These are phyloP conservation scores for Amphicarpaea edgeworthii DNA, from an alignment of 306 rosid species.

Conservation along the genomic window DNA sequence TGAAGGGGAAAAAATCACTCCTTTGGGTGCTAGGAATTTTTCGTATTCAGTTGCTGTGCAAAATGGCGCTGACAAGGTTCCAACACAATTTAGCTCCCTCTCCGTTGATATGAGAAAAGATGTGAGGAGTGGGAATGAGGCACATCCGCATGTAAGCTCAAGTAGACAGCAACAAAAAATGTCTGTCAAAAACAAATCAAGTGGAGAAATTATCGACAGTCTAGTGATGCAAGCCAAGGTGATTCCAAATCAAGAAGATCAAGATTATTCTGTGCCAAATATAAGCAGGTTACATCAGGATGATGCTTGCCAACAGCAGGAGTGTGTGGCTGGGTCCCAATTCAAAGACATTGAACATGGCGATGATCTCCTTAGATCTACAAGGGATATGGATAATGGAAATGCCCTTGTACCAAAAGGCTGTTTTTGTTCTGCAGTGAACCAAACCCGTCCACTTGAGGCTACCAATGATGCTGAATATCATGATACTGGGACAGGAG, in stretches of 20 bases:
- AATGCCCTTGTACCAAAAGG: constrained; percentile 16
- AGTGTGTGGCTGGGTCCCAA: background rate
- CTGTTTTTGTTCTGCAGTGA: background rate
- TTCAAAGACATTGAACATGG: background rate
- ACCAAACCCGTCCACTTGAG: background rate
- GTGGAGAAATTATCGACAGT: constrained; percentile 8
- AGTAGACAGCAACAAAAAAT: constrained; percentile 17
- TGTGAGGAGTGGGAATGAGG: background rate
- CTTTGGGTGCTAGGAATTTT: background rate
- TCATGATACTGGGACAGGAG: background rate
- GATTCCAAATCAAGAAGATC: constrained; percentile 6
- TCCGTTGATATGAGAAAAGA: background rate
- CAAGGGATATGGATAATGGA: constrained; percentile 10
- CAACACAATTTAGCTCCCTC: background rate
- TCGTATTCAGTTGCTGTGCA: background rate
- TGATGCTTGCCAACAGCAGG: background rate
- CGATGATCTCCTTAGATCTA: background rate
- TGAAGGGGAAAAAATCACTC: background rate
- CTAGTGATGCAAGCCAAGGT: constrained; percentile 24
- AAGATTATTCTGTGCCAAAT: constrained; percentile 25
- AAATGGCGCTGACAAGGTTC: background rate
- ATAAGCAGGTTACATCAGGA: constrained; percentile 14
- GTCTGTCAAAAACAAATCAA: background rate
- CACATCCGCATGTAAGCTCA: background rate
- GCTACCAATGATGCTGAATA: background rate